These are phyloP conservation scores for Beauveria caledonica DNA, from an alignment of 2,329 filamentous ascomycete genomes.

Conservation along the genomic window DNA sequence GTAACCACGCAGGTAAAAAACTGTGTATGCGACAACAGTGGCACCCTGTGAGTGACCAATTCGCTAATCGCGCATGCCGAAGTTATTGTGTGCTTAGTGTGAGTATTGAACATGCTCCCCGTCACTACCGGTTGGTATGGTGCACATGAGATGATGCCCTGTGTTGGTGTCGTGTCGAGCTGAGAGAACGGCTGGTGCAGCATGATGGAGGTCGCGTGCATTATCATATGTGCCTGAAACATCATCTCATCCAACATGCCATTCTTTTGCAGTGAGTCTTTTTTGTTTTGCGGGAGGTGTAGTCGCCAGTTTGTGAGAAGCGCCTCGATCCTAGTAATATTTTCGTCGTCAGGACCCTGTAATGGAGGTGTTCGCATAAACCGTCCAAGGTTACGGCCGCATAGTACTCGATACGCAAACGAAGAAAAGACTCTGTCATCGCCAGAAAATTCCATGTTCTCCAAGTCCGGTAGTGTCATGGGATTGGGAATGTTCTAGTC, in stretches of 20 bases:
- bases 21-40: constrained; percentile 66
- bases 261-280: constrained; percentile 58
- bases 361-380: constrained; percentile 55
- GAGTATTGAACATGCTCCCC: constrained; percentile 49
- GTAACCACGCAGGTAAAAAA: constrained; percentile 79
- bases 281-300: constrained; percentile 66
- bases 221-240: constrained; percentile 84
- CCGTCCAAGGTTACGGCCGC: constrained; percentile 67
- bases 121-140: constrained; percentile 45
- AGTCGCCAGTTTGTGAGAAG: constrained; percentile 66
- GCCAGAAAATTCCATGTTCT: constrained; percentile 64
- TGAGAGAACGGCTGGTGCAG: constrained; percentile 75
- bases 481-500: constrained; percentile 48
- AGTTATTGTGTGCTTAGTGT: constrained; percentile 73
- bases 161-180: constrained; percentile 53
- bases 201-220: constrained; percentile 57
- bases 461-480: constrained; percentile 64
- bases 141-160: constrained; percentile 57
- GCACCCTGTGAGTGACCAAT: constrained; percentile 64
- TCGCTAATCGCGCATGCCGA: constrained; percentile 71
- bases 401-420: constrained; percentile 76
- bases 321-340: constrained; percentile 42
- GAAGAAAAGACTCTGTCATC: constrained; percentile 70
- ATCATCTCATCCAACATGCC: constrained; percentile 80
- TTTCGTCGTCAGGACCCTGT: constrained; percentile 45